A percentile compares a stretch with the other conserved stretches of the same genome.
Conservation (phyloP, 2,329 filamentous ascomycete species). For the Blastomyces emzantsi region DNA sequence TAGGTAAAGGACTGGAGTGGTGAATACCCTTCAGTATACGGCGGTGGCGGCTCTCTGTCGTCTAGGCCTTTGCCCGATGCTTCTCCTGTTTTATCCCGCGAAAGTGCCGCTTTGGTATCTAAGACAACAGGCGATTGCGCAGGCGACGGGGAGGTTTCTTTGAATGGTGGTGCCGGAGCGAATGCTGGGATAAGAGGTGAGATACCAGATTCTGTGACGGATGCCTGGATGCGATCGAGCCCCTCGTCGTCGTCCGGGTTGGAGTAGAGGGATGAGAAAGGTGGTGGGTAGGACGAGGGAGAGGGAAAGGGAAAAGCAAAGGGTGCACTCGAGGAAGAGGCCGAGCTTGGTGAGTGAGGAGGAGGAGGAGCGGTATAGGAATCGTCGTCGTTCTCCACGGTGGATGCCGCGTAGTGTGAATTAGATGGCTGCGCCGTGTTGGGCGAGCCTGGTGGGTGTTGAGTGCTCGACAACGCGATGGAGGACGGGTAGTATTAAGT, state of each 20-base stretch:
- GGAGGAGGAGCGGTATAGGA: constrained; percentile 33
- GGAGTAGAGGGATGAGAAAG: constrained; percentile 57
- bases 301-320: constrained; percentile 44
- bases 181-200: constrained; percentile 42
- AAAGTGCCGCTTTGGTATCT: constrained; percentile 77
- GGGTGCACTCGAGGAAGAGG: constrained; percentile 35
- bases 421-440: constrained; percentile 37
- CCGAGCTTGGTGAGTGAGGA: constrained; percentile 25
- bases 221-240: constrained; percentile 31
- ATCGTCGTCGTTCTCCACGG: constrained; percentile 33
- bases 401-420: constrained; percentile 26
- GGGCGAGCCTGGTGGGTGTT: constrained; percentile 29
- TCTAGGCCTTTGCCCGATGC: constrained; percentile 61
- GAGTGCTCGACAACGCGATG: constrained; percentile 28
- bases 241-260: constrained; percentile 34
- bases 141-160: constrained; percentile 40
- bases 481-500: neutral
- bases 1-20: constrained; percentile 88
- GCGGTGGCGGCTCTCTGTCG: constrained; percentile 88
- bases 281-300: constrained; percentile 43
- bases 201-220: constrained; percentile 39
- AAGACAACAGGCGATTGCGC: constrained; percentile 45
- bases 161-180: constrained; percentile 44
- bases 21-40: constrained; percentile 90
- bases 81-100: constrained; percentile 69